Evolutionary conservation across 805 yeast species (phyloP), one percentile per base, ranked within the genome.

Genomic region (Yarrowia sp.): DNA sequence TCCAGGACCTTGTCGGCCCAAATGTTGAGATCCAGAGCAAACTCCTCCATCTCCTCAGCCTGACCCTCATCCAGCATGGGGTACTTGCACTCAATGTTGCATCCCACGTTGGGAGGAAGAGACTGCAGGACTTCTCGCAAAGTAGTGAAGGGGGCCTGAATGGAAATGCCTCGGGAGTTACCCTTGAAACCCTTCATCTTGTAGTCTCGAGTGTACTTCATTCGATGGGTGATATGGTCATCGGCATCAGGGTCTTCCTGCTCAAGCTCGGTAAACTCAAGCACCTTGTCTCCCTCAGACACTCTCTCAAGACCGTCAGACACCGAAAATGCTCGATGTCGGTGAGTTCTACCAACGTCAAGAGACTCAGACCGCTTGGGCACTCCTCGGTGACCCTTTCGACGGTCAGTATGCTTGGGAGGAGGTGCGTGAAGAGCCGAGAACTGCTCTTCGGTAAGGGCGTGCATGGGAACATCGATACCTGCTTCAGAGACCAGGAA

Each of bases 51-150:
- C 70, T 89, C 92, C 75, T 94, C 98, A 2, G 83, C 83, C 76
- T 92, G 90, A 0, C 97, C 93, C 79, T 94, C 98, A 76, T 92
- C 97, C 65, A 92, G 83, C 95, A 94, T 90, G 1, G 98, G 98
- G 76, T 92, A 94, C 76, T 94, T 92, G 79, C 95, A 88, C 78
- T 94, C 98, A 70, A 94, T 91, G 75, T 94, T 94, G 80, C 95
- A 93, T 0, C 98, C 98, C 15, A 93, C 96, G 70, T 84, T 85
- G 69, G 83, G 82, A 1, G 98, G 98, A 35, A 94, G 79, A 72
- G 90, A 90, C 74, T 84, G 84, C 80, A 94, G 92, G 58, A 93
- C 83, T 72, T 93, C 97, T 73, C 86, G 89, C 72, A 94, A 82
- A 0, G 98, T 92, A 9, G 94, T 97, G 77, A 94, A 94, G 41